Percentiles rank a stretch among this genome's conserved stretches.
phyloP scores from a whole-genome alignment of 495 filamentous ascomycete genomes.

The Xylaria acuta region DNA sequence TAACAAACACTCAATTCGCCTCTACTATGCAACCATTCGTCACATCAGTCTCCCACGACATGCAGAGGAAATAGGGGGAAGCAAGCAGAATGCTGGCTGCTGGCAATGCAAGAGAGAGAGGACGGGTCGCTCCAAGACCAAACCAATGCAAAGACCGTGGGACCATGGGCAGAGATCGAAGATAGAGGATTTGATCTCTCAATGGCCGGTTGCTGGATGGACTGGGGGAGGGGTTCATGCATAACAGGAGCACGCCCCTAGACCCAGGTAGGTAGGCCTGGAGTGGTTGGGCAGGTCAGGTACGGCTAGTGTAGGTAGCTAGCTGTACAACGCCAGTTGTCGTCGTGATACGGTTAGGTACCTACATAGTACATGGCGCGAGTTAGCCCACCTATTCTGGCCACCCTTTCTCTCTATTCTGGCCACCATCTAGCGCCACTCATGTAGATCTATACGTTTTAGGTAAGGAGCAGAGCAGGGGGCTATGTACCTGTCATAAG shows the following conservation, averaged over 20 bases:
- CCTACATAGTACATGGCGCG: not conserved
- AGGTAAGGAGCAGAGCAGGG: too few species aligned
- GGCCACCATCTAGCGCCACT: too few species aligned
- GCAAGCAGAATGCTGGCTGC: slow-evolving; percentile 22
- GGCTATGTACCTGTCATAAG: too few species aligned
- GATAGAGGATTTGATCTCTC: slow-evolving; percentile 19
- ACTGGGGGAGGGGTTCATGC: slow-evolving; percentile 30
- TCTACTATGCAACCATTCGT: not conserved
- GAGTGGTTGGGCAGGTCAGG: slow-evolving; percentile 13
- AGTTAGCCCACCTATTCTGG: too few species aligned
- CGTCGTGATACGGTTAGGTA: too few species aligned
- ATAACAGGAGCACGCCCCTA: slow-evolving; percentile 21
- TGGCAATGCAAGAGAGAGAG: slow-evolving; percentile 26
- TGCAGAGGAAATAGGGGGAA: slow-evolving; percentile 24
- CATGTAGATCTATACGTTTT: too few species aligned
- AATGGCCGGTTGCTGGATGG: slow-evolving; percentile 12
- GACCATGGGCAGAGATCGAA: slow-evolving; percentile 14
- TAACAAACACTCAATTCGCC: slow-evolving; percentile 18
- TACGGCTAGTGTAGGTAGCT: not conserved
- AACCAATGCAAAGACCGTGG: slow-evolving; percentile 24
- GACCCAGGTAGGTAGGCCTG: slow-evolving; percentile 11
- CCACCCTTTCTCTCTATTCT: too few species aligned
- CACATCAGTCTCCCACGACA: slow-evolving; percentile 10
- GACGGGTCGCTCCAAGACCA: slow-evolving; percentile 16
- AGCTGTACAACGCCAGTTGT: not conserved